Conservation (phyloP, 495 filamentous ascomycete genomes). For the Cairneyella variabilis region DNA sequence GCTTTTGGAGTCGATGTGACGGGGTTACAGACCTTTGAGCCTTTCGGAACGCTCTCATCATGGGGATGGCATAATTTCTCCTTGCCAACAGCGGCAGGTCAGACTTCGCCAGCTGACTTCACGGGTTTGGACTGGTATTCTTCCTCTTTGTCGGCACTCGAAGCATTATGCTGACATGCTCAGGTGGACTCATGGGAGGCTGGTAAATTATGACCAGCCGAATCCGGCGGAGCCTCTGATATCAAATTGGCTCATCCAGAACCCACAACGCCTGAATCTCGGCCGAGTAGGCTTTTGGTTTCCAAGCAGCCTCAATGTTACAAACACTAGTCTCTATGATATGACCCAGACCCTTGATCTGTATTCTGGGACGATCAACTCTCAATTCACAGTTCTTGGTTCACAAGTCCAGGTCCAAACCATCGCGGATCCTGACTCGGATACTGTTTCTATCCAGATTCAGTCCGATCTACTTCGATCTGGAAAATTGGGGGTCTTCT, state of each 20-base stretch:
- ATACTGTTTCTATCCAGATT: slow-evolving; percentile 42
- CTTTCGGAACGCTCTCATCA: slow-evolving; percentile 51
- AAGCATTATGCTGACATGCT: slow-evolving; percentile 34
- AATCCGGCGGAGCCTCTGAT: slow-evolving; percentile 48
- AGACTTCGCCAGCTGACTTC: slow-evolving; percentile 9
- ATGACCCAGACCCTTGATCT: slow-evolving; percentile 45
- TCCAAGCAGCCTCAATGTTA: slow-evolving; percentile 31
- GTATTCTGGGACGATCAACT: slow-evolving; percentile 42
- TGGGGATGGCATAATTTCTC: slow-evolving; percentile 59
- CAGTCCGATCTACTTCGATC: slow-evolving; percentile 34
- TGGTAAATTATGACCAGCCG: slow-evolving; percentile 49
- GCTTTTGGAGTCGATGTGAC: slow-evolving; percentile 52
- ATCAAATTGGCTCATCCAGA: slow-evolving; percentile 49
- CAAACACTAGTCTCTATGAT: slow-evolving; percentile 33
- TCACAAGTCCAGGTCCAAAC: slow-evolving; percentile 38
- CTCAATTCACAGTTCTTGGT: slow-evolving; percentile 41
- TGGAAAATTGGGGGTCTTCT: slow-evolving; percentile 39
- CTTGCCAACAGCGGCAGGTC: slow-evolving; percentile 35
- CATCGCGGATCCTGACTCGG: slow-evolving; percentile 40
- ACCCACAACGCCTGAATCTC: slow-evolving; percentile 49
- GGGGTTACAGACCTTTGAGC: slow-evolving; percentile 56
- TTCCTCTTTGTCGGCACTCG: no score
- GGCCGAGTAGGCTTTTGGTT: slow-evolving; percentile 45
- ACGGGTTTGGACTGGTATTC: slow-evolving; percentile 19
- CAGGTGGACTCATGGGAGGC: slow-evolving; percentile 52